Base-by-base conservation (phyloP, 2,329 filamentous ascomycete species). In the Corynespora cassiicola region DNA sequence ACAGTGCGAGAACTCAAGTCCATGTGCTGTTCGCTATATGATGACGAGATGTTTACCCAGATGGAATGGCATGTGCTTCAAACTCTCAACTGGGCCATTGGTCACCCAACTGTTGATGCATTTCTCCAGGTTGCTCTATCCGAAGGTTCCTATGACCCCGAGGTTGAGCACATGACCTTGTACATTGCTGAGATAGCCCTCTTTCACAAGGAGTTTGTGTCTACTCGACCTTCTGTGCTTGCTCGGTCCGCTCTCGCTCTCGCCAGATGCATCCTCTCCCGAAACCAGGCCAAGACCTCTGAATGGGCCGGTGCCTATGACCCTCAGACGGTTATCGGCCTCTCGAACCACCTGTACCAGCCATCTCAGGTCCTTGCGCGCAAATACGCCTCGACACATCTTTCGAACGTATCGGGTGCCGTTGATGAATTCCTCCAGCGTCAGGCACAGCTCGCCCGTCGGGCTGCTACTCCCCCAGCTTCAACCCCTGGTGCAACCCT, bases 21-120 rank as follows among this genome's bases (percentile, higher is more conserved):
- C 55, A 97, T 99, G 94, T 99, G 94, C 80, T 97, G 94, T 74
- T 91, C 88, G 23, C 81, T 97, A 24, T 99, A 99, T 73, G 94
- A 99, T 61, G 90, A 96, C 32, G 92, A 96, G 74, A 99, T 99
- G 94, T 99, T 99, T 75, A 92, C 91, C 8, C 94, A 99, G 72
- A 99, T 99, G 94, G 94, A 99, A 75, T 97, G 95, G 91, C 94
- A 99, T 70, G 92, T 99, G 23, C 81, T 99, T 57, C 95, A 96
- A 74, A 99, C 94, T 2, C 81, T 99, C 43, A 90, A 95, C 68
- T 99, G 94, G 94, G 84, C 86, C 54, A 88, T 99, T 54, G 94
- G 94, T 38, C 92, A 97, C 73, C 91, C 94, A 1, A 97, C 94
- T 18, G 88, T 96, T 52, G 92, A 97, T 71, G 88, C 87, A 68